phyloP scores from a whole-genome alignment of 1,284 basidiomycete species.

The Coniferiporia weirii region DNA sequence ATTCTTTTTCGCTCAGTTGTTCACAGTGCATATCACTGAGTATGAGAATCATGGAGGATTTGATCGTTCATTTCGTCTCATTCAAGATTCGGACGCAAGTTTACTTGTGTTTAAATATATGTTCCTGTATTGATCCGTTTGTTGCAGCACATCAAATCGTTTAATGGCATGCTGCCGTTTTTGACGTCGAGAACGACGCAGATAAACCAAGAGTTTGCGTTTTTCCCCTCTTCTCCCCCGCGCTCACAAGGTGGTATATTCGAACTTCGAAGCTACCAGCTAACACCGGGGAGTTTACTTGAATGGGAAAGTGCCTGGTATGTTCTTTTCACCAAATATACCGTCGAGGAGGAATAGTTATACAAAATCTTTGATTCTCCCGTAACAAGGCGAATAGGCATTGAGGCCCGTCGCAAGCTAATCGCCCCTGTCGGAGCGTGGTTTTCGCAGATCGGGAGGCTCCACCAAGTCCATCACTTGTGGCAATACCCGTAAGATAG shows the following conservation, averaged over 20 bases:
- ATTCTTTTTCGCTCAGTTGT: slow-evolving; percentile 1
- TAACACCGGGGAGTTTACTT: slow-evolving; percentile 79
- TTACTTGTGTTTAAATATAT: background rate
- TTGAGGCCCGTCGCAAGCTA: slow-evolving; percentile 82
- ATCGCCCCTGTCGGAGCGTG: slow-evolving; percentile 88
- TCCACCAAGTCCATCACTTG: slow-evolving; percentile 90
- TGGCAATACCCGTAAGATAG: slow-evolving; percentile 87
- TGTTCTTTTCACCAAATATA: slow-evolving; percentile 22
- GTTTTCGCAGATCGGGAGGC: slow-evolving; percentile 87
- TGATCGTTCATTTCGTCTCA: slow-evolving; percentile 62
- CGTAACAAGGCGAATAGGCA: slow-evolving; percentile 67
- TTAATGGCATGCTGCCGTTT: slow-evolving; percentile 67
- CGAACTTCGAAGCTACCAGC: slow-evolving; percentile 82
- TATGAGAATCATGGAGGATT: slow-evolving; percentile 87
- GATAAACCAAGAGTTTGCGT: slow-evolving; percentile 89
- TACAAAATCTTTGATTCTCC: slow-evolving; percentile 4
- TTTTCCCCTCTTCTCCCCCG: slow-evolving; percentile 86
- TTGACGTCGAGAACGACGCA: slow-evolving; percentile 69
- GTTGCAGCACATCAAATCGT: slow-evolving; percentile 53
- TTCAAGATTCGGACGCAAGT: slow-evolving; percentile 56
- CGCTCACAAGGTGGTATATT: slow-evolving; percentile 84
- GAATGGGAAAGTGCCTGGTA: slow-evolving; percentile 94
- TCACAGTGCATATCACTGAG: slow-evolving; percentile 71
- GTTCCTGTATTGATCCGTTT: background rate
- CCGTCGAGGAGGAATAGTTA: slow-evolving; percentile 11